Conservation (phyloP, 139 green algal genomes). For the Deuterostichococcus epilithicus region DNA sequence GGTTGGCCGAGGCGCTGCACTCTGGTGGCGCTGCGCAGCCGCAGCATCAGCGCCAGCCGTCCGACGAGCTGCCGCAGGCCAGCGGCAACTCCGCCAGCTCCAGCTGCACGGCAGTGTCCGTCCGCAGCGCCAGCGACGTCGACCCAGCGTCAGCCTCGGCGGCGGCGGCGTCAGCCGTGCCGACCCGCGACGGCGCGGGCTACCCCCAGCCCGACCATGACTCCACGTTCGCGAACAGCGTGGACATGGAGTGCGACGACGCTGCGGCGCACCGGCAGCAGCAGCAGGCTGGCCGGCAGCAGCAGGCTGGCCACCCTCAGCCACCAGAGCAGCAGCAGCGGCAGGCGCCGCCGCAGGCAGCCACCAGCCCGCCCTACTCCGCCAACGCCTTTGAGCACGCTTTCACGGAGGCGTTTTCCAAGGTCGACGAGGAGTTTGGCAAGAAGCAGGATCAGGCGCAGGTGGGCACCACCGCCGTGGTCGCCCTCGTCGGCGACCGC, state of each 20-base stretch:
- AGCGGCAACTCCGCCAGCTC: neutral
- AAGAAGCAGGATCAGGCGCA: conserved; percentile 7
- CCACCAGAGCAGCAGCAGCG: conserved; percentile 5
- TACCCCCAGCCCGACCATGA: too few relatives aligned
- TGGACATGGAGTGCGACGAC: conserved; percentile 17
- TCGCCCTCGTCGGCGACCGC: conserved; percentile 51
- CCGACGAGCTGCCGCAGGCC: neutral
- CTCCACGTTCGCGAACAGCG: neutral
- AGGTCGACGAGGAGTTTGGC: conserved; percentile 56
- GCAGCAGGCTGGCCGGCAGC: too few relatives aligned
- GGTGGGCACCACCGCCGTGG: conserved; percentile 52
- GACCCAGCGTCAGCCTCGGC: neutral
- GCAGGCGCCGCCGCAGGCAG: neutral
- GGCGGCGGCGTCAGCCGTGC: neutral
- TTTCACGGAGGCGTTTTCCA: conserved; percentile 49
- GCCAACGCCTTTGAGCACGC: conserved; percentile 39
- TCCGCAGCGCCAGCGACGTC: neutral
- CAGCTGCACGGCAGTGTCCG: neutral
- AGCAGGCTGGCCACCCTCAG: neutral
- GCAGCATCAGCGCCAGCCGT: neutral
- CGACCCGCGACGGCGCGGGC: neutral
- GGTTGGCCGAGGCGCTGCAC: conserved; percentile 43
- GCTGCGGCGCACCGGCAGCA: too few relatives aligned
- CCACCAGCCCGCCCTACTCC: conserved; percentile 1
- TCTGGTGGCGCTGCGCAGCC: neutral